A percentile compares a stretch with the other conserved stretches of the same genome.
phyloP scores from a whole-genome alignment of 495 filamentous ascomycete genomes.

The Talaromyces nanjingensis region DNA sequence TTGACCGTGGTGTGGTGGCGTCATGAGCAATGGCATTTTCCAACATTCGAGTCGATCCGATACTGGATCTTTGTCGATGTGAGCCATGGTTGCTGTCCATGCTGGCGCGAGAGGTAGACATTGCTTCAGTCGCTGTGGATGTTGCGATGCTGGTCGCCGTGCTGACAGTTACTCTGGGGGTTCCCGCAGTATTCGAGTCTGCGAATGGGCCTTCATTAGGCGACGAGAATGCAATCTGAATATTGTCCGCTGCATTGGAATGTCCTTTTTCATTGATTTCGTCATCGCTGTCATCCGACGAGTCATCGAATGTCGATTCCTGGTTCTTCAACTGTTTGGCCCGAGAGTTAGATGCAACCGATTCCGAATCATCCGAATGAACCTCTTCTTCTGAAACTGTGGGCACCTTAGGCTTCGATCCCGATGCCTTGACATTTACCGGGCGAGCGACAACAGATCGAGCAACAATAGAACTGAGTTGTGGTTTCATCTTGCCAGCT shows the following conservation, averaged over 20 bases:
- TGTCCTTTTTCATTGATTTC: constrained; percentile 11
- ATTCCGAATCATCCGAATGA: constrained; percentile 13
- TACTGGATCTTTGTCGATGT: constrained; percentile 16
- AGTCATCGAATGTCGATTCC: constrained; percentile 31
- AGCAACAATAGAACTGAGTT: constrained; percentile 38
- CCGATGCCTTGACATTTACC: constrained; percentile 34
- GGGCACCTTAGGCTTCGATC: constrained; percentile 20
- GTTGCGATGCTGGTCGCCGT: neutral
- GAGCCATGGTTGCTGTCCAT: neutral
- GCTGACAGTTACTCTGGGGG: constrained; percentile 1
- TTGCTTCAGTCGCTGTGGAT: neutral
- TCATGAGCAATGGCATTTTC: constrained; percentile 15
- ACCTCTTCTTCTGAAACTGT: constrained; percentile 20
- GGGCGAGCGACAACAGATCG: constrained; percentile 38
- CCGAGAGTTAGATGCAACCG: constrained; percentile 12
- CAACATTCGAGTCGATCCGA: constrained; percentile 19
- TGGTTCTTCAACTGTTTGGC: constrained; percentile 15
- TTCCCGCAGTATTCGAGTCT: constrained; percentile 35
- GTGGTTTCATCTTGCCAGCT: constrained; percentile 32
- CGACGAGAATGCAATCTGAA: constrained; percentile 22
- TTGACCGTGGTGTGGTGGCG: constrained; percentile 10
- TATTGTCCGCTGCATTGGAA: constrained; percentile 3
- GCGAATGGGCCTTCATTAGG: constrained; percentile 52
- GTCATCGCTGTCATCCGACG: constrained; percentile 28
- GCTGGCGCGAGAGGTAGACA: constrained; percentile 1